Percentiles rank a stretch among this genome's conserved stretches.
Evolutionary conservation across 345 rosid genomes (phyloP).

Genomic region (Aurinia saxatilis): DNA sequence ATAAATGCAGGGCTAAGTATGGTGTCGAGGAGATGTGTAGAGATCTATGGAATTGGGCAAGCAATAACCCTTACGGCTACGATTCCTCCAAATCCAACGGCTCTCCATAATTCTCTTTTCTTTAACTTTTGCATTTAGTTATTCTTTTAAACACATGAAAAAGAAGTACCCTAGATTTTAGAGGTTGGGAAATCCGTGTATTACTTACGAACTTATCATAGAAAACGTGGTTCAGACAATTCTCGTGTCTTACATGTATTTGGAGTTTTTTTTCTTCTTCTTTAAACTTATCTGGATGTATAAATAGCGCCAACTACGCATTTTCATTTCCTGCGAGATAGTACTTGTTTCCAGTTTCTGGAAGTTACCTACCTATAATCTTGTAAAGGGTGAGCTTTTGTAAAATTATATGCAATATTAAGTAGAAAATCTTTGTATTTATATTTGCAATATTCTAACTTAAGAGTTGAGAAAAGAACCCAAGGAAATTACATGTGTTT

Average conservation of each 20-base stretch:
- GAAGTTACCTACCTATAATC: too few species aligned
- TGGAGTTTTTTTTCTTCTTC: background rate
- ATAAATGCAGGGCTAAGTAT: constrained; percentile 57
- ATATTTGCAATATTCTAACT: constrained; percentile 23
- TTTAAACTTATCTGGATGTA: background rate
- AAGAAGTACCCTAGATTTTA: background rate
- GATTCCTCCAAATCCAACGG: constrained; percentile 30
- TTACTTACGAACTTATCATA: background rate
- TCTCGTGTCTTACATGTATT: background rate
- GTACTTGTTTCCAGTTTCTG: too few species aligned
- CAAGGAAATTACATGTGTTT: background rate
- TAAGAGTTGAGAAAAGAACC: constrained; percentile 1
- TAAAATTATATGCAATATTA: background rate
- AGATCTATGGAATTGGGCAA: constrained; percentile 96
- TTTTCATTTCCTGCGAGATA: too few species aligned
- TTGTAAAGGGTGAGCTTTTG: too few species aligned
- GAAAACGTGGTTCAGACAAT: background rate
- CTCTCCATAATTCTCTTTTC: background rate
- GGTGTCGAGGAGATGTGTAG: constrained; percentile 91
- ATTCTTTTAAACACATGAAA: background rate
- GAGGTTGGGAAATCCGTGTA: background rate
- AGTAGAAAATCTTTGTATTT: constrained; percentile 1
- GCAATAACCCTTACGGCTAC: constrained; percentile 91
- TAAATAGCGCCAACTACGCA: too few species aligned
- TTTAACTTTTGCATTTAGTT: background rate